phyloP scores from a whole-genome alignment of 305 asterid genomes.

The Fraxinus nigra region DNA sequence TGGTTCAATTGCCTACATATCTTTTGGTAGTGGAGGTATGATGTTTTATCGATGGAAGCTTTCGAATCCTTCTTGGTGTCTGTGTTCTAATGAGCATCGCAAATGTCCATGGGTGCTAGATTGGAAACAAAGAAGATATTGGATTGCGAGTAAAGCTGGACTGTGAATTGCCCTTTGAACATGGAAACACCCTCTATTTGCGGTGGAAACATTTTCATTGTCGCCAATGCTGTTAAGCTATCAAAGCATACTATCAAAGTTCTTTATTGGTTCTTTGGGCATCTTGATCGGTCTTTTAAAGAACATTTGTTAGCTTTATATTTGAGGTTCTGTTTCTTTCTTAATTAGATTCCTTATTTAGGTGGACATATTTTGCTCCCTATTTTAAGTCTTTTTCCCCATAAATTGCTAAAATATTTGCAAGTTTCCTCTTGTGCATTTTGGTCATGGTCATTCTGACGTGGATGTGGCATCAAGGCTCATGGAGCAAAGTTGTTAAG shows the following conservation, averaged over 20 bases:
- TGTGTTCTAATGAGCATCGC: conserved; percentile 80
- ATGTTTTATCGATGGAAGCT: conserved; percentile 62
- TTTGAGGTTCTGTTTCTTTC: conserved; percentile 35
- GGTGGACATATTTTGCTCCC: conserved; percentile 15
- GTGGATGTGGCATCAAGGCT: conserved; percentile 81
- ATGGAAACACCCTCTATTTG: conserved; percentile 53
- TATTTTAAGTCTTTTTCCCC: conserved; percentile 13
- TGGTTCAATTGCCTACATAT: conserved; percentile 69
- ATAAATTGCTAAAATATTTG: conserved; percentile 39
- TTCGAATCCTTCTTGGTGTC: conserved; percentile 64
- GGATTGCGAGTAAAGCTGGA: conserved; percentile 85
- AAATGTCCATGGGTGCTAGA: conserved; percentile 90
- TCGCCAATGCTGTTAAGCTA: conserved; percentile 41
- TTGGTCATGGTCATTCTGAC: conserved; percentile 64
- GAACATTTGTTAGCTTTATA: conserved; percentile 35
- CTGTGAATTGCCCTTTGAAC: conserved; percentile 58
- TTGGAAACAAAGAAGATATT: conserved; percentile 67
- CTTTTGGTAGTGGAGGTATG: conserved; percentile 81
- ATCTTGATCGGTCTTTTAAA: conserved; percentile 37
- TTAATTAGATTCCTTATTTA: conserved; percentile 40
- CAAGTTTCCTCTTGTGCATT: conserved; percentile 45
- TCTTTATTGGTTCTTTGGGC: conserved; percentile 46
- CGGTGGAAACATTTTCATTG: conserved; percentile 45
- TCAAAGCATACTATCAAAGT: conserved; percentile 39
- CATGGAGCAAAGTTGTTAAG: conserved; percentile 80